These are phyloP conservation scores for Ceratocystis smalleyi DNA, from an alignment of 2,329 filamentous ascomycete species.

Conservation along the genomic window DNA sequence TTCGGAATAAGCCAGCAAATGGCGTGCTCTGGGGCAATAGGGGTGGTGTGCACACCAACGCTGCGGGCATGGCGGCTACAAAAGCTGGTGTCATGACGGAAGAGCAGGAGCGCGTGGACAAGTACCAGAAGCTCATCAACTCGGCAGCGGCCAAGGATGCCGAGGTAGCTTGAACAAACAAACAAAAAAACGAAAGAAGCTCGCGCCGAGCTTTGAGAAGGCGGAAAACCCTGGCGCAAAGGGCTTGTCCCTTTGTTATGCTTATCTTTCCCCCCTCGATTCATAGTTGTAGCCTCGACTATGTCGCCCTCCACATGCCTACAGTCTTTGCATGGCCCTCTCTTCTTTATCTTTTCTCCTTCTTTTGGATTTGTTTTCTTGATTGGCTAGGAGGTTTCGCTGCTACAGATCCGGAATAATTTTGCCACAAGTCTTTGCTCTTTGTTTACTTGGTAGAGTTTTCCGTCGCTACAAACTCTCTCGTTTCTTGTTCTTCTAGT, in stretches of 20 bases:
- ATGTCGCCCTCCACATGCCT: background rate
- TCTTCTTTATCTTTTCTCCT: background rate
- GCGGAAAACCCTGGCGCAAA: background rate
- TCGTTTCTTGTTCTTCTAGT: background rate
- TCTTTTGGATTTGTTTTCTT: background rate
- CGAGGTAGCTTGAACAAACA: conserved; percentile 16
- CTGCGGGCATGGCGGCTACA: conserved; percentile 10
- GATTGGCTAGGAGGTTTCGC: background rate
- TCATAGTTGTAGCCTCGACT: background rate
- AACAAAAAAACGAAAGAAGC: no score
- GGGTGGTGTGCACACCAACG: background rate
- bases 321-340: background rate
- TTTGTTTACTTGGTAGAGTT: background rate
- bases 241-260: background rate
- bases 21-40: conserved; percentile 26
- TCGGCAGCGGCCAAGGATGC: conserved; percentile 26
- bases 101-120: conserved; percentile 25
- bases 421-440: background rate
- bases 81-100: conserved; percentile 17
- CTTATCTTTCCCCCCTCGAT: background rate
- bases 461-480: background rate
- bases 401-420: background rate
- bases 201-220: no score
- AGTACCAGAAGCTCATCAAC: conserved; percentile 27
- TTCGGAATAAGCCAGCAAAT: conserved; percentile 19